Conservation (phyloP, 805 yeast species). For the Wickerhamomyces subpelliculosus region DNA sequence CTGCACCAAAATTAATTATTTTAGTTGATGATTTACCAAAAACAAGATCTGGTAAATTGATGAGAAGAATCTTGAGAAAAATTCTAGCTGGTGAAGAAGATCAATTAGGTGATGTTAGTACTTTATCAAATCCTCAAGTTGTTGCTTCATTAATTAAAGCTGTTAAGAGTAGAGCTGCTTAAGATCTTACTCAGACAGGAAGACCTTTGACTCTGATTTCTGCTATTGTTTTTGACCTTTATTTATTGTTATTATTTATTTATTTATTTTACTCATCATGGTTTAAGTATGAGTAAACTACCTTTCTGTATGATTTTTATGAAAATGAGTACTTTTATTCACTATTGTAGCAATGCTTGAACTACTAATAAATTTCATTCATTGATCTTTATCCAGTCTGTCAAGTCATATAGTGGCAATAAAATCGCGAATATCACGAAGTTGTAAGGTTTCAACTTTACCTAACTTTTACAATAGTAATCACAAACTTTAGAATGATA, state of each 20-base stretch:
- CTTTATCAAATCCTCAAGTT: constrained; percentile 70
- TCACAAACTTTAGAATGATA: too few relatives aligned
- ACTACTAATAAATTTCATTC: too few relatives aligned
- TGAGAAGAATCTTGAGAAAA: constrained; percentile 82
- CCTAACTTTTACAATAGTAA: too few relatives aligned
- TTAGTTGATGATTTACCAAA: constrained; percentile 75
- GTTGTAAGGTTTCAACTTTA: too few relatives aligned
- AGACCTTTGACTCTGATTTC: too few relatives aligned
- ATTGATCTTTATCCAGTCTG: too few relatives aligned
- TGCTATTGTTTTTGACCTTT: not conserved
- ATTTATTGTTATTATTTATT: not conserved
- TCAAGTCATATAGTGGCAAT: too few relatives aligned
- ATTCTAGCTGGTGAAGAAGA: constrained; percentile 70
- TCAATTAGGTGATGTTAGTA: constrained; percentile 73
- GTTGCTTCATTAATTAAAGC: constrained; percentile 59
- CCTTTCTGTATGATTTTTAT: too few relatives aligned
- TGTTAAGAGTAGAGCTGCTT: constrained; percentile 26
- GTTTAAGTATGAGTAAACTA: too few relatives aligned
- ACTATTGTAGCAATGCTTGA: too few relatives aligned
- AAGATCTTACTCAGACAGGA: not conserved
- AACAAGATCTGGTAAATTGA: constrained; percentile 81
- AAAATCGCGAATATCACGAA: too few relatives aligned
- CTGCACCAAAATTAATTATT: constrained; percentile 72
- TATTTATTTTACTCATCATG: constrained; percentile 1
- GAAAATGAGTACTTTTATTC: too few relatives aligned